phyloP scores from a whole-genome alignment of 257 asterid genomes.

The Ilex aquifolium region DNA sequence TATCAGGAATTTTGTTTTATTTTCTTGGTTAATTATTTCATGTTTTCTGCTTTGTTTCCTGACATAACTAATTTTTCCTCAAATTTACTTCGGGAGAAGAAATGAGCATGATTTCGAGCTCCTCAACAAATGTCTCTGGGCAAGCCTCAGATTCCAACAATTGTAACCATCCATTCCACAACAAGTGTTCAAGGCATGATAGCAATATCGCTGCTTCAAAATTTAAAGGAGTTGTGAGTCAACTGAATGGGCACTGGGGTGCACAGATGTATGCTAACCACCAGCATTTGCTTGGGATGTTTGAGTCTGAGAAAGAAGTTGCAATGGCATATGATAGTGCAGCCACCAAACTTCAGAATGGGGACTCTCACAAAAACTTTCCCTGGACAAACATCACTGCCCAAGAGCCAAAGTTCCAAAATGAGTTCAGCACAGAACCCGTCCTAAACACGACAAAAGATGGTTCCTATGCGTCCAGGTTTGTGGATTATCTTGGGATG shows the following conservation, averaged over 20 bases:
- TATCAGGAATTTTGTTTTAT: too few relatives aligned
- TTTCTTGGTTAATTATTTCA: too few relatives aligned
- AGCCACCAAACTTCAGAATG: conserved; percentile 37
- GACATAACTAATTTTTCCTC: not conserved
- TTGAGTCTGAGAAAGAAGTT: conserved; percentile 53
- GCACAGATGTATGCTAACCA: conserved; percentile 66
- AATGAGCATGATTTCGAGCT: conserved; percentile 17
- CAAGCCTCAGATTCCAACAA: conserved; percentile 33
- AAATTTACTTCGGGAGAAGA: conserved; percentile 31
- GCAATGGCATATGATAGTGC: conserved; percentile 79
- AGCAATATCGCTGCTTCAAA: conserved; percentile 14
- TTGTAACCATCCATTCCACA: conserved; percentile 1
- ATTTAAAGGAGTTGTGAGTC: conserved; percentile 72
- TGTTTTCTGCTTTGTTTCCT: too few relatives aligned
- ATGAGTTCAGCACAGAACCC: conserved; percentile 31
- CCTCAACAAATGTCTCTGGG: conserved; percentile 11
- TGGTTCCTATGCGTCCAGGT: conserved; percentile 46
- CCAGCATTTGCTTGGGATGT: conserved; percentile 70
- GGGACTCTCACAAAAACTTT: conserved; percentile 38
- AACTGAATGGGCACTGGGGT: conserved; percentile 77
- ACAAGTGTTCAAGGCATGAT: conserved; percentile 19
- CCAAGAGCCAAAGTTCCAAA: conserved; percentile 44
- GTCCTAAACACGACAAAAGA: conserved; percentile 62
- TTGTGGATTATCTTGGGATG: conserved; percentile 28
- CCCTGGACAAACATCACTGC: conserved; percentile 36